phyloP scores from a whole-genome alignment of 2,329 filamentous ascomycete genomes.

The Fusarium bulbicola region DNA sequence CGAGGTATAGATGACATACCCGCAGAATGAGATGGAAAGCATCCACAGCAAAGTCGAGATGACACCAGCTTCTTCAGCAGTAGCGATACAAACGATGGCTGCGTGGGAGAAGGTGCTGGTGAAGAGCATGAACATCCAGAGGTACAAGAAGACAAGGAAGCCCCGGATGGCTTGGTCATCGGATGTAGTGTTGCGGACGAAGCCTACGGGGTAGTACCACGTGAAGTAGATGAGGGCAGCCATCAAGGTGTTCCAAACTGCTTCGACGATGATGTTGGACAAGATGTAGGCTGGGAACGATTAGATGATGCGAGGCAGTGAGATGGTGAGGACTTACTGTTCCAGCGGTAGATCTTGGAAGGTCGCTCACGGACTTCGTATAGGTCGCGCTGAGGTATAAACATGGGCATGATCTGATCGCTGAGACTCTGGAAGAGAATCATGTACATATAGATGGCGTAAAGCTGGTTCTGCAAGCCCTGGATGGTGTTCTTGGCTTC shows the following conservation, averaged over 20 bases:
- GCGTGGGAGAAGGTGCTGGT: slow-evolving; percentile 41
- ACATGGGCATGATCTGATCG: slow-evolving; percentile 75
- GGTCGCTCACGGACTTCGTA: slow-evolving; percentile 76
- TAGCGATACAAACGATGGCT: slow-evolving; percentile 34
- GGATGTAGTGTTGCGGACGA: slow-evolving; percentile 38
- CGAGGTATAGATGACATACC: slow-evolving; percentile 44
- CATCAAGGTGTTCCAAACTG: slow-evolving; percentile 39
- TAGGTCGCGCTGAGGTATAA: slow-evolving; percentile 71
- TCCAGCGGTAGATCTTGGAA: slow-evolving; percentile 65
- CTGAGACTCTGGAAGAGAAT: slow-evolving; percentile 71
- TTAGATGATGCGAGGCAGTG: neutral
- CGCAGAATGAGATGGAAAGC: slow-evolving; percentile 41
- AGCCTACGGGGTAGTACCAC: slow-evolving; percentile 44
- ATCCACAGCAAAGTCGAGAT: slow-evolving; percentile 52
- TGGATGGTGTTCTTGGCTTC: slow-evolving; percentile 63
- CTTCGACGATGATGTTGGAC: slow-evolving; percentile 39
- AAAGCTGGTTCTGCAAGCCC: slow-evolving; percentile 74
- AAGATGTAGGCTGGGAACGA: slow-evolving; percentile 28
- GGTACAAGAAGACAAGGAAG: slow-evolving; percentile 39
- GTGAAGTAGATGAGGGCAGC: slow-evolving; percentile 39
- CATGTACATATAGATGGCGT: slow-evolving; percentile 73
- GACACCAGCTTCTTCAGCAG: slow-evolving; percentile 38
- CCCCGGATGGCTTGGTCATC: slow-evolving; percentile 35
- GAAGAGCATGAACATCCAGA: slow-evolving; percentile 41
- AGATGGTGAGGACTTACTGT: slow-evolving; percentile 16